phyloP scores from a whole-genome alignment of 2,329 filamentous ascomycete species.

The Fusarium transvaalense region DNA sequence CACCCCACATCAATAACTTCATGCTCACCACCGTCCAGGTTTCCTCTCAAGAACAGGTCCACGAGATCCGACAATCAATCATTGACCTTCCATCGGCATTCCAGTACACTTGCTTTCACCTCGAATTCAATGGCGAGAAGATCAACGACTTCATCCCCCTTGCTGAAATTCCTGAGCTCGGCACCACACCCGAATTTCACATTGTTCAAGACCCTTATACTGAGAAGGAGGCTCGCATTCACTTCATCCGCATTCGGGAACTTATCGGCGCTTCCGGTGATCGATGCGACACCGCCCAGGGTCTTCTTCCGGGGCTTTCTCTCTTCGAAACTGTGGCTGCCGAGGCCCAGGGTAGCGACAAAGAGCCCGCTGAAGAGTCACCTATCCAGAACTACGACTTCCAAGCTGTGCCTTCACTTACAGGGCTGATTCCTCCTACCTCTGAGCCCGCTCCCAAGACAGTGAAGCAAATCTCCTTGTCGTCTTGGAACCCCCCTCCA shows the following conservation, averaged over 20 bases:
- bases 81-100: slow-evolving; percentile 93
- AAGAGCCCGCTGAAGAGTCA: slow-evolving; percentile 51
- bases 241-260: slow-evolving; percentile 90
- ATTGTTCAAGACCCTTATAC: slow-evolving; percentile 96
- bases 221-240: slow-evolving; percentile 97
- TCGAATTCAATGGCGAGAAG: slow-evolving; percentile 87
- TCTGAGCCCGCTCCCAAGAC: slow-evolving; percentile 84
- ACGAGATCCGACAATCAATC: slow-evolving; percentile 96
- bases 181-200: slow-evolving; percentile 80
- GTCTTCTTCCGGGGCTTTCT: slow-evolving; percentile 85
- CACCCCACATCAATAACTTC: slow-evolving; percentile 5
- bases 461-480: slow-evolving; percentile 88
- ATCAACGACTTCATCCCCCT: slow-evolving; percentile 97
- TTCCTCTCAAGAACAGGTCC: slow-evolving; percentile 93
- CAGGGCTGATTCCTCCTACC: slow-evolving; percentile 76
- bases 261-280: slow-evolving; percentile 93
- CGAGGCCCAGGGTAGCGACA: slow-evolving; percentile 57
- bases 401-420: slow-evolving; percentile 73
- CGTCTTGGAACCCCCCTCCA: slow-evolving; percentile 96
- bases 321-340: slow-evolving; percentile 83
- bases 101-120: slow-evolving; percentile 98
- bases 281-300: slow-evolving; percentile 87
- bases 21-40: slow-evolving; percentile 66
- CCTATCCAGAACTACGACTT: slow-evolving; percentile 81
- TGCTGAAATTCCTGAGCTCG: slow-evolving; percentile 86